Evolutionary conservation across 106 monocot genomes (phyloP).

Genomic region (Allium fistulosum): DNA sequence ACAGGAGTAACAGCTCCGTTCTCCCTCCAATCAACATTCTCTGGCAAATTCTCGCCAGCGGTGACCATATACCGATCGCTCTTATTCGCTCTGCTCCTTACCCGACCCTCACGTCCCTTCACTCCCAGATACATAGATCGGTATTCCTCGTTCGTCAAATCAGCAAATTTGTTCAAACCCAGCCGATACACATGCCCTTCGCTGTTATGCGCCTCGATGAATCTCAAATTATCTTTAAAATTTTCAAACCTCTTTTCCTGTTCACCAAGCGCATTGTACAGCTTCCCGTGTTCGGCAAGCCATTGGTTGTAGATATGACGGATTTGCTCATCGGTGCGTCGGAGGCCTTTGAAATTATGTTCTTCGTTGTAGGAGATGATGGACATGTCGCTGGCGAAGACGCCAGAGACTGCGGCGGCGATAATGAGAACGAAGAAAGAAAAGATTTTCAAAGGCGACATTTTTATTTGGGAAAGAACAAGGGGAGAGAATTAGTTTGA

Average conservation of each 20-base stretch:
- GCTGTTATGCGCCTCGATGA: conserved; percentile 76
- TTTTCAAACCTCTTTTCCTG: conserved; percentile 46
- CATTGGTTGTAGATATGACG: conserved; percentile 38
- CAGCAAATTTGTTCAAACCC: conserved; percentile 82
- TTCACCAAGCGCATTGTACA: conserved; percentile 31
- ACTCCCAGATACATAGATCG: conserved; percentile 39
- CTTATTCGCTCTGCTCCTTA: neutral
- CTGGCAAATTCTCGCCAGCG: conserved; percentile 49
- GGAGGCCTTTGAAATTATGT: conserved; percentile 10
- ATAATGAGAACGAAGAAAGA: conserved; percentile 12
- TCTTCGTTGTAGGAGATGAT: conserved; percentile 23
- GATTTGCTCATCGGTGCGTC: conserved; percentile 43
- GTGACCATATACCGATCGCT: conserved; percentile 32
- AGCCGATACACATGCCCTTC: conserved; percentile 36
- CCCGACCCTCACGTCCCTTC: neutral
- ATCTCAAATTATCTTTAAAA: conserved; percentile 75
- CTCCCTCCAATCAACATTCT: conserved; percentile 67
- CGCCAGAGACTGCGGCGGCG: neutral
- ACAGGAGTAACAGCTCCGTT: conserved; percentile 61
- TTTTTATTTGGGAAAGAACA: neutral
- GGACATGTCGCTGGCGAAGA: conserved; percentile 19
- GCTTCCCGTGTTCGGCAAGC: conserved; percentile 26
- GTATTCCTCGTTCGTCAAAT: conserved; percentile 88
- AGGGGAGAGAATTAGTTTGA: neutral
- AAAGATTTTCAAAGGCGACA: neutral